Conservation (phyloP, 495 filamentous ascomycete genomes). For the Alectoria sarmentosa region DNA sequence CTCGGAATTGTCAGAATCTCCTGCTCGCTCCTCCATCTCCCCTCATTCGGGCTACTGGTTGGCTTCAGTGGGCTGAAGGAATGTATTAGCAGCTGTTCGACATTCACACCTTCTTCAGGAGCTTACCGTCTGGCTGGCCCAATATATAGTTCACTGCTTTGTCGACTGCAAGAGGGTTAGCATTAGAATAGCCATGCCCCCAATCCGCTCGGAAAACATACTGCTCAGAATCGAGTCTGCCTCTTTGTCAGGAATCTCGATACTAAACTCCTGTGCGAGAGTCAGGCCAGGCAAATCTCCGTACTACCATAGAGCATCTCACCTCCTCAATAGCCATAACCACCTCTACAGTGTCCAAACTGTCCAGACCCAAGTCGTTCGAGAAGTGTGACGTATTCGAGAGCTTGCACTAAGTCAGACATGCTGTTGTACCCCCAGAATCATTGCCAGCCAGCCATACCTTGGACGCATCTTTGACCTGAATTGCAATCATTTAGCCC, state of each 20-base stretch:
- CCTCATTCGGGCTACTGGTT: no score
- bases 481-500: slow-evolving; percentile 27
- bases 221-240: slow-evolving; percentile 94
- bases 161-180: slow-evolving; percentile 55
- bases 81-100: neutral
- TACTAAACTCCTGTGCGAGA: slow-evolving; percentile 83
- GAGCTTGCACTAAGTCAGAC: slow-evolving; percentile 49
- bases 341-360: slow-evolving; percentile 96
- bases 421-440: slow-evolving; percentile 9
- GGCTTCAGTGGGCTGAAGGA: slow-evolving; percentile 20
- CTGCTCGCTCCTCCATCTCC: neutral
- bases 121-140: slow-evolving; percentile 78
- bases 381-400: slow-evolving; percentile 77
- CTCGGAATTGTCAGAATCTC: neutral
- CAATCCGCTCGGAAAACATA: slow-evolving; percentile 43
- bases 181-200: neutral
- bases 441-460: slow-evolving; percentile 38
- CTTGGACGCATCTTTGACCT: slow-evolving; percentile 72
- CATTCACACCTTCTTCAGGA: neutral
- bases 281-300: slow-evolving; percentile 20
- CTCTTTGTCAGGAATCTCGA: slow-evolving; percentile 99
- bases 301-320: slow-evolving; percentile 26
- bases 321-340: slow-evolving; percentile 99
- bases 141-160: slow-evolving; percentile 95
- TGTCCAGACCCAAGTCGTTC: slow-evolving; percentile 93